Evolutionary conservation across 371 early-diverging fungal genomes (phyloP).

Genomic region (Apophysomyces variabilis): DNA sequence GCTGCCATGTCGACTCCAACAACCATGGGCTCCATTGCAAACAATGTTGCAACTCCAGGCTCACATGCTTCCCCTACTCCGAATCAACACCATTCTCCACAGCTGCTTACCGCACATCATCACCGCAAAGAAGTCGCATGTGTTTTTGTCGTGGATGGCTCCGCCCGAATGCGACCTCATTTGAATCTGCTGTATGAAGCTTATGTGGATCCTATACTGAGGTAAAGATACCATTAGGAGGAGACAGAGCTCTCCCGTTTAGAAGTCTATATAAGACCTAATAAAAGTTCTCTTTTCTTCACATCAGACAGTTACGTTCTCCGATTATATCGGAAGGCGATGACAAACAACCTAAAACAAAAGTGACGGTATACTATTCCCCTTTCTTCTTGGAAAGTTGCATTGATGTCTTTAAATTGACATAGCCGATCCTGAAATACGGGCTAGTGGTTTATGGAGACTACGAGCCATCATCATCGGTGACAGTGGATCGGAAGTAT

Average conservation of each 20-base stretch:
- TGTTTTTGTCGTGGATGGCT: constrained; percentile 65
- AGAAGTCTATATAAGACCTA: neutral
- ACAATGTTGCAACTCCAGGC: constrained; percentile 40
- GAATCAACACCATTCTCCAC: constrained; percentile 92
- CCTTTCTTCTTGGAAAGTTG: neutral
- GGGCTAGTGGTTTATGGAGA: constrained; percentile 73
- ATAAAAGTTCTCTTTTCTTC: neutral
- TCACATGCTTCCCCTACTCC: constrained; percentile 45
- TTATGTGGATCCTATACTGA: constrained; percentile 64
- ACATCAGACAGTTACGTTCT: constrained; percentile 55
- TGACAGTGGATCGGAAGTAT: constrained; percentile 61
- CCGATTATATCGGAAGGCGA: constrained; percentile 58
- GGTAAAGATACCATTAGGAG: constrained; percentile 33
- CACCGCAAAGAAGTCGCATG: constrained; percentile 61
- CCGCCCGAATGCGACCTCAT: constrained; percentile 61
- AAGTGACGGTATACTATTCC: constrained; percentile 51
- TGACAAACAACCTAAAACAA: constrained; percentile 57
- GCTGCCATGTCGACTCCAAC: constrained; percentile 25
- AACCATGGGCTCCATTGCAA: constrained; percentile 13
- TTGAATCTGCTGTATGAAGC: constrained; percentile 54
- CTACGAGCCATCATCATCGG: constrained; percentile 60
- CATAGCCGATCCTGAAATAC: constrained; percentile 61
- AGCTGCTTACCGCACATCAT: constrained; percentile 36
- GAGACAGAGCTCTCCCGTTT: neutral
- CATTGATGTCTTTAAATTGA: neutral